Percentiles rank a stretch among this genome's conserved stretches.
Conservation (phyloP, 306 rosid genomes). For the Astragalus glycyphyllos region DNA sequence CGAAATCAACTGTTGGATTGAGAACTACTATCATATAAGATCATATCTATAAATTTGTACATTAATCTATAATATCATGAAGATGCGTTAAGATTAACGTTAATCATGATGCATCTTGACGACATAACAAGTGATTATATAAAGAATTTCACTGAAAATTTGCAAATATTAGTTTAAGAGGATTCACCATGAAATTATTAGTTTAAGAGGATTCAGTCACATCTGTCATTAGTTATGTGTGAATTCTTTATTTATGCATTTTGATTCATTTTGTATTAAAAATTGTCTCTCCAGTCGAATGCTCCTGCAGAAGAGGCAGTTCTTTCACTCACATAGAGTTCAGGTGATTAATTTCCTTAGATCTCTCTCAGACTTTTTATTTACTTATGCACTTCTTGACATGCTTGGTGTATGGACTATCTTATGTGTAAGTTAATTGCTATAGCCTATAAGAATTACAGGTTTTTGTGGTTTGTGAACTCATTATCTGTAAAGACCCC, state of each 20-base stretch:
- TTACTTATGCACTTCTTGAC: constrained; percentile 29
- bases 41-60: too few relatives aligned
- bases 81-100: too few relatives aligned
- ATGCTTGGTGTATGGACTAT: constrained; percentile 29
- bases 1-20: too few relatives aligned
- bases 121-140: too few relatives aligned
- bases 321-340: constrained; percentile 98
- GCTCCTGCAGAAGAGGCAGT: constrained; percentile 94
- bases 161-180: too few relatives aligned
- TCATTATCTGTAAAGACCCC: constrained; percentile 5
- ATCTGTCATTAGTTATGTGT: background rate
- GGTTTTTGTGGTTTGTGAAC: constrained; percentile 33
- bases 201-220: constrained; percentile 21
- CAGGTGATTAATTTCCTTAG: constrained; percentile 67
- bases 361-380: constrained; percentile 26
- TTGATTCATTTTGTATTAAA: constrained; percentile 38
- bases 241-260: constrained; percentile 33
- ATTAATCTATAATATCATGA: too few relatives aligned
- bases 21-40: too few relatives aligned
- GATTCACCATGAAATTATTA: constrained; percentile 10
- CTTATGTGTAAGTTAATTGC: constrained; percentile 19
- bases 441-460: background rate
- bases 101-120: too few relatives aligned
- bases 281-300: constrained; percentile 66
- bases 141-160: background rate